Conservation (phyloP, 192 early-diverging fungal species). For the Coemansia sp. region DNA sequence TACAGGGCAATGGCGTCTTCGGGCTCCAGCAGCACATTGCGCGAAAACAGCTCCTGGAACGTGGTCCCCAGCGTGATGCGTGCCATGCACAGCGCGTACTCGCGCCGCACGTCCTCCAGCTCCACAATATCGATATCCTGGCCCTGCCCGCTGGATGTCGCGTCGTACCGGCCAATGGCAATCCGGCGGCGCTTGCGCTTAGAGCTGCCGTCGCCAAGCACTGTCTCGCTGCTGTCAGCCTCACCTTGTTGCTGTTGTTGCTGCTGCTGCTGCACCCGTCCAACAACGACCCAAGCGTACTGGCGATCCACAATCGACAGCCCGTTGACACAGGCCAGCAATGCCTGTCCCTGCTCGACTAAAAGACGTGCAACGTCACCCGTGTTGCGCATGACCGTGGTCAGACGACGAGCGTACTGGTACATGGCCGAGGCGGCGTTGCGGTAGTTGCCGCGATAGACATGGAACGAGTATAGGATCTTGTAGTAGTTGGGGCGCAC, state of each 20-base stretch:
- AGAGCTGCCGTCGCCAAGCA: background rate
- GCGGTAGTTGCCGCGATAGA: constrained; percentile 50
- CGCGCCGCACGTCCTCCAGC: constrained; percentile 40
- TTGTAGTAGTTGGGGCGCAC: constrained; percentile 36
- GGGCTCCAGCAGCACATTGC: constrained; percentile 35
- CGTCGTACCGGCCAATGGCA: constrained; percentile 25
- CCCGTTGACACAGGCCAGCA: constrained; percentile 37
- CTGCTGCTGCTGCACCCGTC: constrained; percentile 3
- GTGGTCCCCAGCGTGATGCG: constrained; percentile 24
- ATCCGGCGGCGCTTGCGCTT: constrained; percentile 30
- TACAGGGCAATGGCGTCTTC: constrained; percentile 36
- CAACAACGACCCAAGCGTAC: constrained; percentile 46
- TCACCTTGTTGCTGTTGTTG: background rate
- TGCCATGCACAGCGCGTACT: constrained; percentile 40
- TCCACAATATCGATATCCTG: constrained; percentile 40
- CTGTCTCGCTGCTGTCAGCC: background rate
- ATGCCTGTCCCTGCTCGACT: constrained; percentile 30
- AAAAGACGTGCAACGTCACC: constrained; percentile 17
- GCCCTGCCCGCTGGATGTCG: constrained; percentile 10
- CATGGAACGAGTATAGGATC: constrained; percentile 50
- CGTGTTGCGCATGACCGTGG: constrained; percentile 4
- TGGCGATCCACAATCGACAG: constrained; percentile 38
- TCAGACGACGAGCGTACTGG: constrained; percentile 43
- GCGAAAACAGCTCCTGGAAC: constrained; percentile 33
- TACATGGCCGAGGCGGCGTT: constrained; percentile 51